phyloP scores from a whole-genome alignment of 2,329 filamentous ascomycete species.

The Parastagonospora avenae region DNA sequence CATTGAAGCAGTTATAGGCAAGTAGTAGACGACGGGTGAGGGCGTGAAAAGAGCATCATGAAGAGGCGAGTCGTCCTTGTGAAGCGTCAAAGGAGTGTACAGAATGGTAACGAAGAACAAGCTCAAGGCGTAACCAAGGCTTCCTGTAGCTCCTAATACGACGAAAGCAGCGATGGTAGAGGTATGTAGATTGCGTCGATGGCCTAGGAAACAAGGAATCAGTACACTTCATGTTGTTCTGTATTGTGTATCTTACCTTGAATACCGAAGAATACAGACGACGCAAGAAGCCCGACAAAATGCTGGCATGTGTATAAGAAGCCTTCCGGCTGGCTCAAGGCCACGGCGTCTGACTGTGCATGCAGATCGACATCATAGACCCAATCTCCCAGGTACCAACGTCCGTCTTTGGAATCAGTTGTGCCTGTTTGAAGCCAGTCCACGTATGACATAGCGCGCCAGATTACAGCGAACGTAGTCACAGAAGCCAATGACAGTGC shows the following conservation, averaged over 20 bases:
- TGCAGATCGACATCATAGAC: constrained; percentile 59
- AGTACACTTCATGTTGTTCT: background rate
- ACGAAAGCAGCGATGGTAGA: constrained; percentile 60
- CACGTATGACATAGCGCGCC: constrained; percentile 56
- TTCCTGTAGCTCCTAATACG: constrained; percentile 63
- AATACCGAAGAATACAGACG: constrained; percentile 63
- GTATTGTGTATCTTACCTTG: constrained; percentile 51
- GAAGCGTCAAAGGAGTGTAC: constrained; percentile 59
- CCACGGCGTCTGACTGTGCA: constrained; percentile 59
- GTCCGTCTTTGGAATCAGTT: constrained; percentile 39
- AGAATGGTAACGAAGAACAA: constrained; percentile 66
- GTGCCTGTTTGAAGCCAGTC: constrained; percentile 55
- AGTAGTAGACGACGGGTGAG: constrained; percentile 39
- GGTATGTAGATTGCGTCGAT: constrained; percentile 60
- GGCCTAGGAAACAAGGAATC: constrained; percentile 38
- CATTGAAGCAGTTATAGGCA: constrained; percentile 55
- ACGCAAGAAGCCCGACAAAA: constrained; percentile 60
- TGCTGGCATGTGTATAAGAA: constrained; percentile 69
- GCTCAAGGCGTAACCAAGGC: constrained; percentile 66
- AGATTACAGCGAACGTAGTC: constrained; percentile 51
- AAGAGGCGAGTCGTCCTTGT: constrained; percentile 32
- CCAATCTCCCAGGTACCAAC: constrained; percentile 57
- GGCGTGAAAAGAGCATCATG: constrained; percentile 43
- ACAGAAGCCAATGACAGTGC: constrained; percentile 53
- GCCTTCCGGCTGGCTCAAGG: constrained; percentile 60